Percentiles rank a stretch among this genome's conserved stretches.
phyloP scores from a whole-genome alignment of 225 moss, liverwort and hornwort species.

The Pseudoscleropodium purum region DNA sequence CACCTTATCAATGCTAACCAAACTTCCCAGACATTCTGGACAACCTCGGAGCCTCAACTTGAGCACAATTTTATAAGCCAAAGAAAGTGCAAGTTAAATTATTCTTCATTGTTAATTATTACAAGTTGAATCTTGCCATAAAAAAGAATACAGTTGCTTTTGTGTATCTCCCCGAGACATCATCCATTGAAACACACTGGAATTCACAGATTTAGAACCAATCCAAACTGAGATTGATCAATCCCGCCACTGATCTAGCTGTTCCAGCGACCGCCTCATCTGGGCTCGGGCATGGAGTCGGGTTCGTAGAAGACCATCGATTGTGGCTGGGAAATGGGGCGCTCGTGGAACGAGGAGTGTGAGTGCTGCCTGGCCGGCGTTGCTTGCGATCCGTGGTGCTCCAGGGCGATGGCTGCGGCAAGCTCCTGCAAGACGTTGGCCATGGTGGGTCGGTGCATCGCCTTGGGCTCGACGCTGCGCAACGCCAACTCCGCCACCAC shows the following conservation, averaged over 20 bases:
- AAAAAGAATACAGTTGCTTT: background rate
- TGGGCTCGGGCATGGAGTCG: background rate
- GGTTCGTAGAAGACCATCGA: background rate
- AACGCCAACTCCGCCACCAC: conserved; percentile 43
- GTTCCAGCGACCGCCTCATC: background rate
- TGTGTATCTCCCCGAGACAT: background rate
- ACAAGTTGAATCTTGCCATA: background rate
- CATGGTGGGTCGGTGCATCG: conserved; percentile 45
- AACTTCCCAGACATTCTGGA: background rate
- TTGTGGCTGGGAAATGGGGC: background rate
- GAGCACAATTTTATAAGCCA: background rate
- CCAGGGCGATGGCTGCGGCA: background rate
- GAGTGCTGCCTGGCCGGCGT: background rate
- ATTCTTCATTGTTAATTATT: background rate
- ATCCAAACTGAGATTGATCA: background rate
- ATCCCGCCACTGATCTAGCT: background rate
- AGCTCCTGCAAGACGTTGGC: conserved; percentile 24
- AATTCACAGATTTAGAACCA: background rate
- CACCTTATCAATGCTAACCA: too few species aligned
- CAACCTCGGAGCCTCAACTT: background rate
- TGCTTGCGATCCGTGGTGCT: background rate
- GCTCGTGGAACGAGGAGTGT: background rate
- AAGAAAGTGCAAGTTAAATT: background rate
- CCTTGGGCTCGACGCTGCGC: conserved; percentile 38
- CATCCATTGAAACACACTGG: background rate